Percentiles rank a stretch among this genome's conserved stretches.
Evolutionary conservation across 2,329 filamentous ascomycete genomes (phyloP).

Genomic region (Calonectria hongkongensis): DNA sequence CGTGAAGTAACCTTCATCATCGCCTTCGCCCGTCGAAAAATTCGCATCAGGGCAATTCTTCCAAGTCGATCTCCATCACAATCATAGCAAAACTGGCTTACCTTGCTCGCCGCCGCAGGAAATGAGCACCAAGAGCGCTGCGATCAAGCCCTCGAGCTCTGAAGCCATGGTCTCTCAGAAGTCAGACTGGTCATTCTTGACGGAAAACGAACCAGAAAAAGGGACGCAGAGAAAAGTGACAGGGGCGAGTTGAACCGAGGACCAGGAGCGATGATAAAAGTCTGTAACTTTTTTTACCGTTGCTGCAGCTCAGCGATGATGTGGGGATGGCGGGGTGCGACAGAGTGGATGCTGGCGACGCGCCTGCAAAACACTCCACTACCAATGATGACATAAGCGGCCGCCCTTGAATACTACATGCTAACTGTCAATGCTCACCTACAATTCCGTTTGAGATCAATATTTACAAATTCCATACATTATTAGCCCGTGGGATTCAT

Average conservation of each 20-base stretch:
- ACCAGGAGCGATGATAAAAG: conserved; percentile 43
- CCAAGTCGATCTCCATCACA: conserved; percentile 3
- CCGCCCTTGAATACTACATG: not conserved
- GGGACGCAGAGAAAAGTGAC: conserved; percentile 45
- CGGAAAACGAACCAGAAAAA: conserved; percentile 47
- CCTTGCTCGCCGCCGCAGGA: conserved; percentile 63
- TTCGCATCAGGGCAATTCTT: conserved; percentile 2
- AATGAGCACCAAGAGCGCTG: conserved; percentile 60
- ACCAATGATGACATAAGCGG: conserved; percentile 52
- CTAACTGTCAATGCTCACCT: not conserved
- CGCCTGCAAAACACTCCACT: conserved; percentile 21
- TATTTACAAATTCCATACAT: not conserved
- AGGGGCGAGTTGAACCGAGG: conserved; percentile 56
- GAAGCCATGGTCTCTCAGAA: conserved; percentile 57
- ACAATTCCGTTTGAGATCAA: not conserved
- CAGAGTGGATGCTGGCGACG: conserved; percentile 22
- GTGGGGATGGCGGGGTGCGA: conserved; percentile 43
- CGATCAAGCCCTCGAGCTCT: conserved; percentile 63
- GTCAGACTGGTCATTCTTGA: conserved; percentile 54
- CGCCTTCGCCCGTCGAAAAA: not conserved
- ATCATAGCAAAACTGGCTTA: conserved; percentile 48
- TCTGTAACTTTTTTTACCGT: conserved; percentile 46
- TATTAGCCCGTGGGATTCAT: not conserved
- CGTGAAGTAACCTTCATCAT: not conserved
- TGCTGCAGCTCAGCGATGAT: conserved; percentile 45